Conservation (phyloP, 2,329 filamentous ascomycete genomes). For the Claviceps sp. region DNA sequence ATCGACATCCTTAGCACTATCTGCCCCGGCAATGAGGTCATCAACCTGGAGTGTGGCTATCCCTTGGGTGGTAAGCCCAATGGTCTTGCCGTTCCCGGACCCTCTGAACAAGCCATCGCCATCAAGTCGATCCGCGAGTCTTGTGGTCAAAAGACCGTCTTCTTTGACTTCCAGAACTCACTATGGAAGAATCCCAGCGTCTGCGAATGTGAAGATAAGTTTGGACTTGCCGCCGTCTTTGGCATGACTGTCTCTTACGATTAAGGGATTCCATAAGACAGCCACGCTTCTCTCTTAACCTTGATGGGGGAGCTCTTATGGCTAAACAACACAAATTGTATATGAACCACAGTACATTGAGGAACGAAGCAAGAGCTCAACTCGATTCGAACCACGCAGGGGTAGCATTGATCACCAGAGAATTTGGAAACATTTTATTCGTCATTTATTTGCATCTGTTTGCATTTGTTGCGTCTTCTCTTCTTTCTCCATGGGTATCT, state of each 20-base stretch:
- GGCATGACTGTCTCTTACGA: neutral
- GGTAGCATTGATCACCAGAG: neutral
- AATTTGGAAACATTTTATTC: too few relatives aligned
- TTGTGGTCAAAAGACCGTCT: conserved; percentile 55
- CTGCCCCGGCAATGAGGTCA: conserved; percentile 59
- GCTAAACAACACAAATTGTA: conserved; percentile 8
- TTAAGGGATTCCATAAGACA: neutral
- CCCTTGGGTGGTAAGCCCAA: conserved; percentile 58
- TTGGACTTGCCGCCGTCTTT: conserved; percentile 41
- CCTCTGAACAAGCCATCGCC: conserved; percentile 53
- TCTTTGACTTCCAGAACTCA: conserved; percentile 75
- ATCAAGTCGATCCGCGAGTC: conserved; percentile 55
- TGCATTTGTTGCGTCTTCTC: neutral
- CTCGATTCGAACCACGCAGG: conserved; percentile 9
- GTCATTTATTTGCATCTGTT: neutral
- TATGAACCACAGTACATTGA: conserved; percentile 11
- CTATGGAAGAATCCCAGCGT: conserved; percentile 62
- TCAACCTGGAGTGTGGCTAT: conserved; percentile 89
- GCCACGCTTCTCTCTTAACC: neutral
- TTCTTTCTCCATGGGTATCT: neutral
- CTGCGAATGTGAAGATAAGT: conserved; percentile 67
- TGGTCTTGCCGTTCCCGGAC: conserved; percentile 57
- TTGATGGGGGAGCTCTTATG: neutral
- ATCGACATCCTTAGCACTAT: conserved; percentile 55
- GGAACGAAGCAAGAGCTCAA: conserved; percentile 1